Conservation (phyloP, 129 eudicot species). For the Calendula officinalis region DNA sequence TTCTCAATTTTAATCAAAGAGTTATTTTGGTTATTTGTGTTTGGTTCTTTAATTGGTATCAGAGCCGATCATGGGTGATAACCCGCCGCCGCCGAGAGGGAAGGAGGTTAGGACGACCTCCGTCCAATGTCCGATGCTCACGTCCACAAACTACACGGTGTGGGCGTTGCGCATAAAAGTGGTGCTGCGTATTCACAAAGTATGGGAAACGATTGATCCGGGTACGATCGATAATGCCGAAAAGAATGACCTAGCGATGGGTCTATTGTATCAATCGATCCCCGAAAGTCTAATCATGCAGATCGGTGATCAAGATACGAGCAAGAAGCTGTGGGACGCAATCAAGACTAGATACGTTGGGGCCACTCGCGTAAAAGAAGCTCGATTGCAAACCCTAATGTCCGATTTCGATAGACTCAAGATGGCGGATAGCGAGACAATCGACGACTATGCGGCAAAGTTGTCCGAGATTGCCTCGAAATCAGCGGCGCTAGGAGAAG, state of each 20-base stretch:
- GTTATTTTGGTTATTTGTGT: no score
- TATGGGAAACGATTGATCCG: not conserved
- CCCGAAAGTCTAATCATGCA: not conserved
- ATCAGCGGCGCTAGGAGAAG: not conserved
- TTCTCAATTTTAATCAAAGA: no score
- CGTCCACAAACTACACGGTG: not conserved
- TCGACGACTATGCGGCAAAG: constrained; percentile 4
- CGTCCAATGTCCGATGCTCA: not conserved
- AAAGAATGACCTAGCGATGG: not conserved
- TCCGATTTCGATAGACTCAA: constrained; percentile 7
- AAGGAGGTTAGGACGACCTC: not conserved
- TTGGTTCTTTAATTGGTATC: no score
- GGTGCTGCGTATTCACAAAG: not conserved
- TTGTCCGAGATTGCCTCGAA: not conserved
- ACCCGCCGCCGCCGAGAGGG: no score
- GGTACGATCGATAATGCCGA: not conserved
- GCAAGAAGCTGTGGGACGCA: not conserved
- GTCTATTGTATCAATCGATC: not conserved
- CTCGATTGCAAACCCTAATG: constrained; percentile 2
- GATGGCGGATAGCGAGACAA: not conserved
- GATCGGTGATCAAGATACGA: not conserved
- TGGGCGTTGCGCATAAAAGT: constrained; percentile 1
- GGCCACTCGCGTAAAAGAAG: not conserved
- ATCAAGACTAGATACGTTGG: not conserved
- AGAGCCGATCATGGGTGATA: not conserved